These are phyloP conservation scores for Peronosclerospora sorghi DNA, from an alignment of 352 stramenopile genomes.

Conservation along the genomic window DNA sequence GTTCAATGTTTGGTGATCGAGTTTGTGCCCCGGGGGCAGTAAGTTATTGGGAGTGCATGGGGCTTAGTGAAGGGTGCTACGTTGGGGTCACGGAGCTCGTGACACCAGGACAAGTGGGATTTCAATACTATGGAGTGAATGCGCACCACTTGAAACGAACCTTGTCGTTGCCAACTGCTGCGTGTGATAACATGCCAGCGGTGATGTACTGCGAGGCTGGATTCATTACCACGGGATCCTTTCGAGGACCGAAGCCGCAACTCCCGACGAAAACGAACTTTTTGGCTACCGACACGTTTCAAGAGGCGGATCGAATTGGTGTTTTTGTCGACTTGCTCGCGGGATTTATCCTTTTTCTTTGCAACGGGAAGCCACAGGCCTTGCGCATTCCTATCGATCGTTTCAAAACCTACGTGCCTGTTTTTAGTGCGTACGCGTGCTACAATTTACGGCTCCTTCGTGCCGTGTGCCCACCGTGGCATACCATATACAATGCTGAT, in stretches of 20 bases:
- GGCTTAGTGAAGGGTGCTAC: conserved; percentile 52
- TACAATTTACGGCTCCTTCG: conserved; percentile 44
- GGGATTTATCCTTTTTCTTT: conserved; percentile 40
- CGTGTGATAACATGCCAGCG: conserved; percentile 56
- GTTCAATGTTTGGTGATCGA: conserved; percentile 44
- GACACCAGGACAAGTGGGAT: conserved; percentile 20
- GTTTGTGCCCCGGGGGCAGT: conserved; percentile 23
- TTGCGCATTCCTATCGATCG: conserved; percentile 33
- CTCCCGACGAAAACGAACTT: conserved; percentile 30
- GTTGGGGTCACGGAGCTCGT: conserved; percentile 36
- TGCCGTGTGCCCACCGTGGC: conserved; percentile 29
- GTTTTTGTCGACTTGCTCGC: conserved; percentile 46
- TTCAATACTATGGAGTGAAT: conserved; percentile 28
- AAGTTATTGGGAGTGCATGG: conserved; percentile 63
- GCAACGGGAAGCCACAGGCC: conserved; percentile 31
- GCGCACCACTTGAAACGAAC: conserved; percentile 31
- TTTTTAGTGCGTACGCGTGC: conserved; percentile 44
- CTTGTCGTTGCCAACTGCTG: conserved; percentile 35
- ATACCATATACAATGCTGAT: conserved; percentile 23
- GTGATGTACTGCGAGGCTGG: conserved; percentile 65
- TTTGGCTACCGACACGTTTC: conserved; percentile 36
- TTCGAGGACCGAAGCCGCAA: conserved; percentile 36
- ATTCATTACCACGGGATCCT: conserved; percentile 59
- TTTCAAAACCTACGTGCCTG: conserved; percentile 31
- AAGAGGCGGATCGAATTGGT: conserved; percentile 41